Evolutionary conservation across 2,329 filamentous ascomycete species (phyloP).

Genomic region (Xylariaceae sp.): DNA sequence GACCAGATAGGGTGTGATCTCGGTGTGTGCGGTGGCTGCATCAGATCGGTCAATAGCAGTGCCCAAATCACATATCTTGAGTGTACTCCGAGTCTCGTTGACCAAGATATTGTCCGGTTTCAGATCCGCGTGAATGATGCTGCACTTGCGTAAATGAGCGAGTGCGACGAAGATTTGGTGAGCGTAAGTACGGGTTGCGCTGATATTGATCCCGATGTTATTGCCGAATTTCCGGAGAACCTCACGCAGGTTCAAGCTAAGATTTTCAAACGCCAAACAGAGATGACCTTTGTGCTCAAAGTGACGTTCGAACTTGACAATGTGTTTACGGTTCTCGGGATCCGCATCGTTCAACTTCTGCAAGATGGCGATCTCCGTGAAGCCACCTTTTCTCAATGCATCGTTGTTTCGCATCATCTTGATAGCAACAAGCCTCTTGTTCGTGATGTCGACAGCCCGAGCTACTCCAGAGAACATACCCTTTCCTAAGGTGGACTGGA

Average conservation of each 20-base stretch:
- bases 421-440: constrained; percentile 79
- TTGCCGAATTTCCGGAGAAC: constrained; percentile 94
- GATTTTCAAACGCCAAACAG: constrained; percentile 95
- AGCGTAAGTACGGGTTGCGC: constrained; percentile 83
- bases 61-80: constrained; percentile 95
- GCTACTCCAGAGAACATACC: constrained; percentile 98
- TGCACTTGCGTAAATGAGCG: constrained; percentile 83
- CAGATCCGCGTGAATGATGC: constrained; percentile 91
- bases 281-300: constrained; percentile 96
- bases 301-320: constrained; percentile 80
- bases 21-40: constrained; percentile 65
- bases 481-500: constrained; percentile 82
- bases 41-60: constrained; percentile 93
- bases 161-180: constrained; percentile 92
- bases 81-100: constrained; percentile 75
- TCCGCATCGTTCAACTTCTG: constrained; percentile 84
- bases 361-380: constrained; percentile 91
- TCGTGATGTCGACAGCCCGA: constrained; percentile 74
- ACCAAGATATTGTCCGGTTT: constrained; percentile 97
- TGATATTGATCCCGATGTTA: constrained; percentile 86
- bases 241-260: constrained; percentile 89
- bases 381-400: constrained; percentile 83
- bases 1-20: constrained; percentile 91
- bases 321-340: constrained; percentile 83
- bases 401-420: constrained; percentile 98